Evolutionary conservation across 306 rosid species (phyloP).

Genomic region (cucumber (Cucumis sativus)): DNA sequence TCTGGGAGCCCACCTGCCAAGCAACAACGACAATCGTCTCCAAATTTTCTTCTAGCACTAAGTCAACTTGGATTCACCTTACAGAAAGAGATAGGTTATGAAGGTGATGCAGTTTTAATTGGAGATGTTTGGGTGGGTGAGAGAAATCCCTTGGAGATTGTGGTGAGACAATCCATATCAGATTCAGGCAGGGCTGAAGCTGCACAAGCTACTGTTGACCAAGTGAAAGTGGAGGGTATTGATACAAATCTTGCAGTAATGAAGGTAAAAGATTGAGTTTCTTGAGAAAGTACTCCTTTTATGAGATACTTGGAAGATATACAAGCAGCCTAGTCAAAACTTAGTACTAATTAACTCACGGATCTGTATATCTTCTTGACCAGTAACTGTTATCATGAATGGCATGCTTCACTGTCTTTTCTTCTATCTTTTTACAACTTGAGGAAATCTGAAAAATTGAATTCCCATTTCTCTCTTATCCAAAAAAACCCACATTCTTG

Average conservation of each 20-base stretch:
- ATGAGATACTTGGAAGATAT: constrained; percentile 13
- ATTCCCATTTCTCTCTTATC: not conserved
- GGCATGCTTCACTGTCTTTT: not conserved
- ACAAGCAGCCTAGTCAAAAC: not conserved
- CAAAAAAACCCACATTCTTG: too few relatives aligned
- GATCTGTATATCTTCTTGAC: not conserved
- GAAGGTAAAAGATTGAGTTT: constrained; percentile 51
- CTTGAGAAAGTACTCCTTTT: constrained; percentile 2
- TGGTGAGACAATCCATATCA: constrained; percentile 50
- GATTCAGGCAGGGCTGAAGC: constrained; percentile 78
- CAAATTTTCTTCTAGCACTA: constrained; percentile 54
- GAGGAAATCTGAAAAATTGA: not conserved
- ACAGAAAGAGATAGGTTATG: constrained; percentile 22
- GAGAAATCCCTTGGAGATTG: constrained; percentile 57
- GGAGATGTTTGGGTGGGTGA: constrained; percentile 72
- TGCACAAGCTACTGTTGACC: constrained; percentile 83
- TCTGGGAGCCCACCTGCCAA: constrained; percentile 34
- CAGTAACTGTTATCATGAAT: not conserved
- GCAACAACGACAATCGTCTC: constrained; percentile 29
- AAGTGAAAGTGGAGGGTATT: constrained; percentile 91
- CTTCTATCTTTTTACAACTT: not conserved
- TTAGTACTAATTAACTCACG: not conserved
- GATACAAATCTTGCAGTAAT: constrained; percentile 89
- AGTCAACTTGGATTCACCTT: constrained; percentile 44
- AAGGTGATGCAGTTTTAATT: constrained; percentile 23